Percentiles rank a stretch among this genome's conserved stretches.
phyloP scores from a whole-genome alignment of 1,139 yeast genomes.

The Hemisphaericaspora lyxosophila region DNA sequence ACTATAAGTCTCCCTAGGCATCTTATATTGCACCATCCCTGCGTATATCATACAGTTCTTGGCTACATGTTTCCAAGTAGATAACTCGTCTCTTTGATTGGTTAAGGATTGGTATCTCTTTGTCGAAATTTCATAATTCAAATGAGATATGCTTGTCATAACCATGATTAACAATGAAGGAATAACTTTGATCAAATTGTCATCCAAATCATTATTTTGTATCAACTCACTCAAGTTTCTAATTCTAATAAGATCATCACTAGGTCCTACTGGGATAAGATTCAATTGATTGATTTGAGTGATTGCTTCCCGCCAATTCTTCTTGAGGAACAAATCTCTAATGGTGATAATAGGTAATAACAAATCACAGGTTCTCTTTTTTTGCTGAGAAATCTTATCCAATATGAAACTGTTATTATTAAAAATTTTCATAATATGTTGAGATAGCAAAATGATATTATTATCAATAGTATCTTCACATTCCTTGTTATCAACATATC shows the following conservation, averaged over 20 bases:
- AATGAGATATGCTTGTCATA: slow-evolving; percentile 73
- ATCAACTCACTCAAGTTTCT: slow-evolving; percentile 45
- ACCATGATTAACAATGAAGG: slow-evolving; percentile 79
- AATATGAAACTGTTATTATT: slow-evolving; percentile 52
- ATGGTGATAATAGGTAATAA: slow-evolving; percentile 68
- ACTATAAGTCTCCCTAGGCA: slow-evolving; percentile 90
- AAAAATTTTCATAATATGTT: slow-evolving; percentile 55
- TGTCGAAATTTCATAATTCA: slow-evolving; percentile 49
- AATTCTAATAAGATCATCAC: slow-evolving; percentile 36
- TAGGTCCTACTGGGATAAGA: slow-evolving; percentile 59
- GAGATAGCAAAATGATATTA: slow-evolving; percentile 56
- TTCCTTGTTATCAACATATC: slow-evolving; percentile 16
- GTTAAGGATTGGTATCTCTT: slow-evolving; percentile 46
- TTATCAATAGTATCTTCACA: slow-evolving; percentile 38
- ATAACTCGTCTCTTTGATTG: slow-evolving; percentile 55
- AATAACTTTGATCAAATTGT: slow-evolving; percentile 71
- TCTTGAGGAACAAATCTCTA: slow-evolving; percentile 56
- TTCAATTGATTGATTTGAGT: slow-evolving; percentile 57
- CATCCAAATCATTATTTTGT: slow-evolving; percentile 54
- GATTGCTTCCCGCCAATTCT: slow-evolving; percentile 65
- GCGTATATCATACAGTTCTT: slow-evolving; percentile 92
- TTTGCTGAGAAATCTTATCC: slow-evolving; percentile 42
- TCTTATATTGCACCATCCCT: slow-evolving; percentile 91
- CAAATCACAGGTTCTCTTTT: slow-evolving; percentile 61
- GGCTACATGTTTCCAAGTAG: slow-evolving; percentile 61